Conservation (phyloP, 345 rosid genomes). For the Citropsis articulata region DNA sequence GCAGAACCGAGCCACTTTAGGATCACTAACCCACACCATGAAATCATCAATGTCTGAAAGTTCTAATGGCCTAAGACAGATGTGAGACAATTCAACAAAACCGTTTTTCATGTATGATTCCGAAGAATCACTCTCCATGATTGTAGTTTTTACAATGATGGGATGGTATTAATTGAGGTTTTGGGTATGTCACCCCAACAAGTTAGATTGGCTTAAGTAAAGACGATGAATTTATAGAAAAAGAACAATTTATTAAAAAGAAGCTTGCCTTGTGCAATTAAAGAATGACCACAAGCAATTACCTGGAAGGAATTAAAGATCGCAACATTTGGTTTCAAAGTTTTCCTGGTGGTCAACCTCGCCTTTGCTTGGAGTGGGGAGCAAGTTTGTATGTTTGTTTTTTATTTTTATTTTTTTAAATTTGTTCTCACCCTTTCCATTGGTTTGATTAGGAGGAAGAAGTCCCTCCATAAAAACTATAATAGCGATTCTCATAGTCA, state of each 20-base stretch:
- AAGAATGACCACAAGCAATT: background rate
- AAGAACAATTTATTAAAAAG: background rate
- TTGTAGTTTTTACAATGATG: background rate
- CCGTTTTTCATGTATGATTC: background rate
- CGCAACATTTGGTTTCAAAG: background rate
- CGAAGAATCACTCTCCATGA: conserved; percentile 19
- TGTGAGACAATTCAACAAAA: background rate
- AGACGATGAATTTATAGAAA: background rate
- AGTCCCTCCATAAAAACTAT: background rate
- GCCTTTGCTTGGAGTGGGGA: conserved; percentile 15
- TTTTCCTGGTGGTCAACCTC: background rate
- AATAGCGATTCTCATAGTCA: too few relatives aligned
- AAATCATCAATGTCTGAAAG: conserved; percentile 52
- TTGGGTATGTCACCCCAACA: background rate
- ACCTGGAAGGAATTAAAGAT: background rate
- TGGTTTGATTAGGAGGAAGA: background rate
- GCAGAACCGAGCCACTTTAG: conserved; percentile 47
- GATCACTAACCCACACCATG: conserved; percentile 67
- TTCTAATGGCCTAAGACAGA: conserved; percentile 42
- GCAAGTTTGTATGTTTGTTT: background rate
- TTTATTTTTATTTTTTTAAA: too few relatives aligned
- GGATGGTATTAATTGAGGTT: background rate
- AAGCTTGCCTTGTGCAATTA: background rate
- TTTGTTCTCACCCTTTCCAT: too few relatives aligned
- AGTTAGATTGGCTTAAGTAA: background rate